Base-by-base conservation (phyloP, 2,329 filamentous ascomycete species). In the Knoxdaviesia proteae region DNA sequence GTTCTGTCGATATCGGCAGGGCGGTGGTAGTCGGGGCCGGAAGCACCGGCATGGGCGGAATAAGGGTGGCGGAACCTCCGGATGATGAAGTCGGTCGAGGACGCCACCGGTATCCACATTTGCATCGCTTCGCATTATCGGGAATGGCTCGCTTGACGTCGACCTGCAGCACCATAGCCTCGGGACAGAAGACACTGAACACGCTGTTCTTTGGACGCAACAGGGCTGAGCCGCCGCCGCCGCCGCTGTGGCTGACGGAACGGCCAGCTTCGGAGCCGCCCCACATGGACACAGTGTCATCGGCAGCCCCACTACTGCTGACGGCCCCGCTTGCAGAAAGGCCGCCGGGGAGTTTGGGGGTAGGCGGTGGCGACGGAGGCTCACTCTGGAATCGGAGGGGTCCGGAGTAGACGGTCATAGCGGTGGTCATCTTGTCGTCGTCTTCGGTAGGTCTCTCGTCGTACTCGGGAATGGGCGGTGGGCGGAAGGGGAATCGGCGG, bases 91-190 rank as follows among this genome's bases (percentile, higher is more conserved):
- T 39, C 29, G 20, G 30, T 9, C 33, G 35, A 5, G 38, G 34
- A 32, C 34, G 45, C 58, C 58, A 60, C 5, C 53, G 54, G 44
- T 60, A 61, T 9, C 59, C 60, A 42, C 59, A 62, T 32, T 48
- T 48, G 39, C 11, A 20, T 20, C n/a, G 36, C 36, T 38, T 7
- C n/a, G 36, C 5, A 30, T 6, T 30, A 38, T 7, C 7, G 36
- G 31, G 7, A 10, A 38, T 10, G 36, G 31, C 20, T 38, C 36
- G n/a, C 36, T 38, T 7, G 36, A 38, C 7, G 36, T 63, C 53
- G 8, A 61, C 58, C 47, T 62, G 60, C 10, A 61, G 55, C 36
- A 53, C 52, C 54, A 63, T 51, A 20, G 60, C 61, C 44, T 60
- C 55, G 9, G 58, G 52, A 43, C 60, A 62, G 45, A 62, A 61